Evolutionary conservation across 2,329 filamentous ascomycete genomes (phyloP).

Genomic region (Colletotrichum coccodes): DNA sequence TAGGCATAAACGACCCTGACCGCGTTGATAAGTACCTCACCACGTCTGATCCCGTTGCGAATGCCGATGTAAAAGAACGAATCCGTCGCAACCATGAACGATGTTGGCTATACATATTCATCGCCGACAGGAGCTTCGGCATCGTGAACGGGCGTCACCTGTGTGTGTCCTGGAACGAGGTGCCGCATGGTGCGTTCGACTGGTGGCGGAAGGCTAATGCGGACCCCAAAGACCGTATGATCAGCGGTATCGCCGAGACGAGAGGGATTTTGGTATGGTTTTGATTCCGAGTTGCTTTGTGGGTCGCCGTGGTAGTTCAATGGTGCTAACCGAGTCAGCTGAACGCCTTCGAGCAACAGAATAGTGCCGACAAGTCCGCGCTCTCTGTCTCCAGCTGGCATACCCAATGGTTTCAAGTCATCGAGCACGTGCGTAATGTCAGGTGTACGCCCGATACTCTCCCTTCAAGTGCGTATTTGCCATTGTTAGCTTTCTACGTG

Average conservation of each 20-base stretch:
- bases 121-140: constrained; percentile 33
- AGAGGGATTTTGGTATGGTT: constrained; percentile 33
- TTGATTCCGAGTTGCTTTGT: not conserved
- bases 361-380: constrained; percentile 33
- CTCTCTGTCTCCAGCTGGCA: constrained; percentile 36
- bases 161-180: constrained; percentile 31
- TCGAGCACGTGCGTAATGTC: constrained; percentile 9
- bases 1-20: constrained; percentile 35
- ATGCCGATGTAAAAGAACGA: constrained; percentile 20
- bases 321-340: not conserved
- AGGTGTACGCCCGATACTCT: not conserved
- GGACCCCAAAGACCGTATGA: constrained; percentile 35
- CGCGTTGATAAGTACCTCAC: constrained; percentile 36
- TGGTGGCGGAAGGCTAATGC: constrained; percentile 36
- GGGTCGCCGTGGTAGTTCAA: not conserved
- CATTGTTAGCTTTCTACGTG: constrained; percentile 37
- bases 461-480: constrained; percentile 6
- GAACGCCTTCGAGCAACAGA: constrained; percentile 14
- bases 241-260: constrained; percentile 37
- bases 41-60: constrained; percentile 12
- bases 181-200: constrained; percentile 10
- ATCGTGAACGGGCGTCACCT: constrained; percentile 27
- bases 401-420: constrained; percentile 24
- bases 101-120: constrained; percentile 31
- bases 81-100: constrained; percentile 28